Conservation (phyloP, 306 rosid genomes). For the Gastrolobium villosum region DNA sequence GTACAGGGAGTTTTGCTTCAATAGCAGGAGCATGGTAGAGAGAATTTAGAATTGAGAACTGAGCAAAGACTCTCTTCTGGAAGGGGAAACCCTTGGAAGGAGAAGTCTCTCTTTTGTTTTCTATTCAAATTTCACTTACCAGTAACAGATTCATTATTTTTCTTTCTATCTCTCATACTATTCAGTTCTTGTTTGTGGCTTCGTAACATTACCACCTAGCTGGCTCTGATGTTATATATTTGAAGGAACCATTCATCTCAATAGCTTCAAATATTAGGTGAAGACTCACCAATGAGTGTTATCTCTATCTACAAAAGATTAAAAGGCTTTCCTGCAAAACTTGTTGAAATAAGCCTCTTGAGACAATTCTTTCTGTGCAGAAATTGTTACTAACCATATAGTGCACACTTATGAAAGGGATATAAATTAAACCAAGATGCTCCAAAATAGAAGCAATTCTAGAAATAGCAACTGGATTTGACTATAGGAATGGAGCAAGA, state of each 20-base stretch:
- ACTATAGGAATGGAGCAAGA: constrained; percentile 5
- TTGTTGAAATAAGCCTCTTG: constrained; percentile 10
- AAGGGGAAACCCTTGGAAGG: too few relatives aligned
- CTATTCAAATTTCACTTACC: too few relatives aligned
- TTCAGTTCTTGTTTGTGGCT: too few relatives aligned
- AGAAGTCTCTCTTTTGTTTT: too few relatives aligned
- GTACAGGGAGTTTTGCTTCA: too few relatives aligned
- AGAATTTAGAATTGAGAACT: too few relatives aligned
- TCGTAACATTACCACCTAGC: too few relatives aligned
- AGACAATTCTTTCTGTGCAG: constrained; percentile 2
- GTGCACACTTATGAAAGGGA: constrained; percentile 17
- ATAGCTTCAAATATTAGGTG: constrained; percentile 3
- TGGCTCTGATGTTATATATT: constrained; percentile 32
- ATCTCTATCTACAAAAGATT: neutral
- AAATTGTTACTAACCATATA: constrained; percentile 19
- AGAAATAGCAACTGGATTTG: constrained; percentile 12
- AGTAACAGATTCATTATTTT: too few relatives aligned
- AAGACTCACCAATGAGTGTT: constrained; percentile 24
- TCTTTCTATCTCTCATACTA: too few relatives aligned
- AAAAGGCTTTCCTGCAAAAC: constrained; percentile 9
- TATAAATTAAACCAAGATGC: constrained; percentile 27
- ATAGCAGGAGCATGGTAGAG: too few relatives aligned
- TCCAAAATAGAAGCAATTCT: neutral
- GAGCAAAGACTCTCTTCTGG: too few relatives aligned
- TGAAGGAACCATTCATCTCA: constrained; percentile 27